phyloP scores from a whole-genome alignment of 2,329 filamentous ascomycete genomes.

The Sarocladium kiliense region DNA sequence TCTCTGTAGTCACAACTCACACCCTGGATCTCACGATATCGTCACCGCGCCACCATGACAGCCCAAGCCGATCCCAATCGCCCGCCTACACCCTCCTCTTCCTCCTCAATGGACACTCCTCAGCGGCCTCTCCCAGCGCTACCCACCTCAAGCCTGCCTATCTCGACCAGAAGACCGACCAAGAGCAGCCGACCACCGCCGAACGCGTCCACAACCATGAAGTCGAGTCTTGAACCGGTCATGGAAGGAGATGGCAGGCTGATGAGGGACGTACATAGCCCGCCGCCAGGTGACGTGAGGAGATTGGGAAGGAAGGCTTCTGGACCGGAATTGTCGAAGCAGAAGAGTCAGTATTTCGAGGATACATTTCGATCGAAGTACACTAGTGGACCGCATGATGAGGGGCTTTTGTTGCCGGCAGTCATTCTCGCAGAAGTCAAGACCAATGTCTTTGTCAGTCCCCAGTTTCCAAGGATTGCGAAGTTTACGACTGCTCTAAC shows the following conservation, averaged over 20 bases:
- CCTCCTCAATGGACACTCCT: neutral
- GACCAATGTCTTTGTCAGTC: constrained; percentile 55
- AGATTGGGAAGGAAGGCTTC: constrained; percentile 15
- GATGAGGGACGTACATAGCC: constrained; percentile 14
- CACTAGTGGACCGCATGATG: constrained; percentile 34
- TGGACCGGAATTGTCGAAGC: constrained; percentile 15
- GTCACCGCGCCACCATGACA: neutral
- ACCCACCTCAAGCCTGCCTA: neutral
- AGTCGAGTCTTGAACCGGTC: constrained; percentile 22
- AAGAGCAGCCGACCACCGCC: neutral
- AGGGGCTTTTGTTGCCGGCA: constrained; percentile 47
- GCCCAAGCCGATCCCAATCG: neutral
- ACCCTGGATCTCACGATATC: neutral
- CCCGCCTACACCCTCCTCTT: neutral
- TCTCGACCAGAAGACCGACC: constrained; percentile 1
- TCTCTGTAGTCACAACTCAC: no score
- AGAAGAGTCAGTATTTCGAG: constrained; percentile 36
- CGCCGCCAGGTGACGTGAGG: constrained; percentile 12
- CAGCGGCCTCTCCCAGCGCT: neutral
- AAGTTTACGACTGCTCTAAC: no score
- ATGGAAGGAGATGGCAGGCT: constrained; percentile 20
- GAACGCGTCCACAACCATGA: neutral
- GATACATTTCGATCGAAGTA: constrained; percentile 30
- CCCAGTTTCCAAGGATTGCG: no score
- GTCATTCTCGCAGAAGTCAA: constrained; percentile 59